Evolutionary conservation across 441 rosid genomes (phyloP).

Genomic region (Mallotus japonicus): DNA sequence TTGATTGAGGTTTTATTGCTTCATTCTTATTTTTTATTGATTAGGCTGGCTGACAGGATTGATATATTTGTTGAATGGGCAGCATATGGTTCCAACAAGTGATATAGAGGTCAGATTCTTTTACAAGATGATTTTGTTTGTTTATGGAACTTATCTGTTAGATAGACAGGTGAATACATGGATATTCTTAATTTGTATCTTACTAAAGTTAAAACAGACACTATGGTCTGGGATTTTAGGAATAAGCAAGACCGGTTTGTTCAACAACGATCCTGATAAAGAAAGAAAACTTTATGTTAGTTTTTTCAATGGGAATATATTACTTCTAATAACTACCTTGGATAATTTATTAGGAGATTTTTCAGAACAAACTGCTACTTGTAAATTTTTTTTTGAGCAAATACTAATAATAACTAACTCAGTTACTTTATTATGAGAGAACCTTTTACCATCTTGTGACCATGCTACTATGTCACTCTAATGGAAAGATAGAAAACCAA

Average conservation of each 20-base stretch:
- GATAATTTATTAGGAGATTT: too few species aligned
- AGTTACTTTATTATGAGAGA: neutral
- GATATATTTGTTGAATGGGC: constrained; percentile 78
- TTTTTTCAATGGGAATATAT: neutral
- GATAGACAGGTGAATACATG: neutral
- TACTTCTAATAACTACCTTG: neutral
- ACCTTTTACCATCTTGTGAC: neutral
- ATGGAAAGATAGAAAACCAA: neutral
- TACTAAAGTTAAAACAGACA: neutral
- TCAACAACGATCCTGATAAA: neutral
- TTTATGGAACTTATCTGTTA: neutral
- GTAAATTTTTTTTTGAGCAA: neutral
- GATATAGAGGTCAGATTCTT: constrained; percentile 75
- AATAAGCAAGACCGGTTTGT: constrained; percentile 5
- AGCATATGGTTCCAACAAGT: constrained; percentile 62
- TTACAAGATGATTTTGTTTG: constrained; percentile 7
- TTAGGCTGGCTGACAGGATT: constrained; percentile 82
- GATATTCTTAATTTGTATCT: neutral
- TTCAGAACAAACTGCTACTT: too few species aligned
- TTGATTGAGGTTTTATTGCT: constrained; percentile 44
- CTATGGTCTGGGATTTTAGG: neutral
- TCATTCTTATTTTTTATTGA: constrained; percentile 52
- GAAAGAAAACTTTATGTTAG: neutral
- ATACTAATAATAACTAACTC: neutral
- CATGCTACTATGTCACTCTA: neutral